Base-by-base conservation (phyloP, 306 rosid genomes). In the Ochetophila trinervis region DNA sequence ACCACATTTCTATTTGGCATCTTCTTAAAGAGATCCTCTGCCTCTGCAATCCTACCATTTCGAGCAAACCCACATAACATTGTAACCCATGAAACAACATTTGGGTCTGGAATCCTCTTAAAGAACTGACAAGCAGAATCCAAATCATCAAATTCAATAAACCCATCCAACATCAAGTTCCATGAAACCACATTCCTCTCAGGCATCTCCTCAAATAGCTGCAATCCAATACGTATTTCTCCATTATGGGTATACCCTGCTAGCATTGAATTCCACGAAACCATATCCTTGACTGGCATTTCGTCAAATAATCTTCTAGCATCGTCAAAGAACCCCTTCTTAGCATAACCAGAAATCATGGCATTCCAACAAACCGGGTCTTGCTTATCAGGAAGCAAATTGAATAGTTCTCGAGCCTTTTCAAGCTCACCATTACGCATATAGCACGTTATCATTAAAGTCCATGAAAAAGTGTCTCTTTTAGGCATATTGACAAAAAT, bases 151-250 rank as follows among this genome's bases (percentile, higher is more conserved):
- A 75, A 73, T 63, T 60, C 63, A 71, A 83, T 70, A 66, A 78
- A 86, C 42, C 96, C 96, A 68, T 88, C 82, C 69, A 91, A 78
- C 82, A 91, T 73, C 80, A 86, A 74, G 72, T 88, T 88, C 97
- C 95, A 86, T 0, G 95, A 85, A 73, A 88, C 87, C 72, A 70
- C 88, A 53, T 91, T 77, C 76, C 69, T 91, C 85, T 78, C 63
- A 0, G 36, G 52, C 95, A 91, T 88, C 63, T 68, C 82, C 52
- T 84, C 83, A 19, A 88, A 91, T 66, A 88, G 73, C 4, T 66
- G 69, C 70, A 81, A 64, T 22, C 86, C 97, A 44, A 67, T 54
- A 60, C 32, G 60, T 90, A 88, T 86, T 49, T 88, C 82, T 52
- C 90, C 90, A 55, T 85, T 85, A 72, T 87, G 86, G 3, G 87